Conservation (phyloP, 1,284 basidiomycete species). For the Ceratobasidium sp. region DNA sequence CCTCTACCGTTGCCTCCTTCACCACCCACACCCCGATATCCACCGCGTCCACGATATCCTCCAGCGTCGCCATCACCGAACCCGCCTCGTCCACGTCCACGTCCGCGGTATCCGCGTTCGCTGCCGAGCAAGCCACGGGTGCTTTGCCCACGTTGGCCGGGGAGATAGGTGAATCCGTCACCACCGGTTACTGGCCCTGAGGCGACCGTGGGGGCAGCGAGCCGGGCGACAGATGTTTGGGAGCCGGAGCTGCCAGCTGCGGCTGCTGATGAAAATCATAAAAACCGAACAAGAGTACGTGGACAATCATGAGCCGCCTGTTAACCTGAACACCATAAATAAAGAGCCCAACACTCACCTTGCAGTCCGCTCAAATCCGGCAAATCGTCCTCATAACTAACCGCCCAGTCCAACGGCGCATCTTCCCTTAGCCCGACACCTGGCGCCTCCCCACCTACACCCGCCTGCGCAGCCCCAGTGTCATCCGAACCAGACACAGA, state of each 20-base stretch:
- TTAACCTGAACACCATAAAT: too few relatives aligned
- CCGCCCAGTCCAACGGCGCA: too few relatives aligned
- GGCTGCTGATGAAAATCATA: background rate
- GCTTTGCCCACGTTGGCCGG: conserved; percentile 5
- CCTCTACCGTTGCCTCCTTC: background rate
- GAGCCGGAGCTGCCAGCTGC: conserved; percentile 20
- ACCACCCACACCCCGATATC: background rate
- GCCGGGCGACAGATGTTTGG: conserved; percentile 2
- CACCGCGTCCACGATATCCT: conserved; percentile 18
- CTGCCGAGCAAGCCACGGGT: conserved; percentile 46
- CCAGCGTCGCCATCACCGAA: conserved; percentile 47
- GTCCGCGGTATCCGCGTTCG: conserved; percentile 54
- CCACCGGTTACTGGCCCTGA: background rate
- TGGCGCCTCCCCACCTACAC: too few relatives aligned
- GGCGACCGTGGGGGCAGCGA: background rate
- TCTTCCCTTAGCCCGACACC: too few relatives aligned
- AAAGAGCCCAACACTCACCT: too few relatives aligned
- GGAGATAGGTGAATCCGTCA: conserved; percentile 27
- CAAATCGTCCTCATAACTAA: too few relatives aligned
- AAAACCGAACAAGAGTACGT: too few relatives aligned
- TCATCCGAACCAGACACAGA: background rate
- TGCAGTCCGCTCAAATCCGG: too few relatives aligned
- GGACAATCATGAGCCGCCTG: too few relatives aligned
- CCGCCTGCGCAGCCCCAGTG: too few relatives aligned
- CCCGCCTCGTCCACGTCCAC: conserved; percentile 48